Evolutionary conservation across 371 early-diverging fungal species (phyloP), one percentile per base, ranked within the genome.

Genomic region (Choanephora cucurbitarum): DNA sequence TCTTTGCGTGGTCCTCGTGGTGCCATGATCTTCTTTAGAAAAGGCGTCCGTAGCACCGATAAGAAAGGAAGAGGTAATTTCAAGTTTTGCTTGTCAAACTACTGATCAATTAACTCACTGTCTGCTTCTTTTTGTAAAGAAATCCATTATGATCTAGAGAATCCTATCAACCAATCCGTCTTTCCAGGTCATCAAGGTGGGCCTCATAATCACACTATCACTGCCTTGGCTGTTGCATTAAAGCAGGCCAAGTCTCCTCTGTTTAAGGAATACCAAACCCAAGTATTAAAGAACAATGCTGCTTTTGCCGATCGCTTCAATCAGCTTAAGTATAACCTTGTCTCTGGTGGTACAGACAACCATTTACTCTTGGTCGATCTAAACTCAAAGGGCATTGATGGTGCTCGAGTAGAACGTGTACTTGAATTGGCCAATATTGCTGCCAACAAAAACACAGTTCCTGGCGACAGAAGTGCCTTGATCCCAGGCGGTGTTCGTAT

Each of bases 151-250:
- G 91, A 94, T 42, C 82, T 99, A 15, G 98, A 99, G 67, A 80
- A 77, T 45, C 88, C 89, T 40, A 98, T 99, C 84, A 98, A 99
- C 79, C 83, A 84, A 57, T 92, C 97, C 14, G 99, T 99, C 40
- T 99, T 99, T 83, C 99, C 99, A 15, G 96, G 98, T 39, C 94
- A 96, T 71, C 99, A 99, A 78, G 99, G 99, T 59, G 99, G 99
- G 7, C 99, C 99, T 32, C 99, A 99, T 82, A 99, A 99, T 86
- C 96, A 99, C 82, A 98, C 99, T 45, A 99, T 99, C 59, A 85
- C 95, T 31, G 99, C 99, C 14, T 77, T 99, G 55, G 92, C 99
- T 21, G 98, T 98, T 33, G 98, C 99, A 0, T 79, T 99, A 55
- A 92, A 97, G 75, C 96, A 98, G 80, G 86, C 84, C 45, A 67